phyloP scores from a whole-genome alignment of 768 basidiomycete genomes.

The Trametes villosa region DNA sequence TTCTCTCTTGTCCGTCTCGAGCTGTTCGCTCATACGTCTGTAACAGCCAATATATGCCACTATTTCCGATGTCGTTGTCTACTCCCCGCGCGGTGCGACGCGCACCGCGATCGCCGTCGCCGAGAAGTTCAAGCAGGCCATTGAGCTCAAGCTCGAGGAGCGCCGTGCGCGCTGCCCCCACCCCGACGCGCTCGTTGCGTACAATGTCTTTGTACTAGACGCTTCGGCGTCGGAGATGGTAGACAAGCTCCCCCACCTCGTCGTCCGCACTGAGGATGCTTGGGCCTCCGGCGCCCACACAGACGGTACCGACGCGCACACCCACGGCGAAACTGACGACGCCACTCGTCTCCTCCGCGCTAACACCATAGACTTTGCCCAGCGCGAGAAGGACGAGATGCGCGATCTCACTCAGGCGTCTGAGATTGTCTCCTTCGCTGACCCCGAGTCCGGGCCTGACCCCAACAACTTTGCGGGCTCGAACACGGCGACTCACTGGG shows the following conservation, averaged over 20 bases:
- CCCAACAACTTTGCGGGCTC: conserved; percentile 31
- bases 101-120: conserved; percentile 63
- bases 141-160: conserved; percentile 61
- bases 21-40: conserved; percentile 13
- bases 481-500: conserved; percentile 50
- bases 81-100: conserved; percentile 70
- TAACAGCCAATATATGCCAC: conserved; percentile 80
- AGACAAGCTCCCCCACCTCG: conserved; percentile 52
- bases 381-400: conserved; percentile 90
- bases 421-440: conserved; percentile 65
- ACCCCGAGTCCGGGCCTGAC: conserved; percentile 17
- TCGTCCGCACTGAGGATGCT: conserved; percentile 52
- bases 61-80: conserved; percentile 88
- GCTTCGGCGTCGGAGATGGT: conserved; percentile 53
- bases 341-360: conserved; percentile 27
- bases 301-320: conserved; percentile 38
- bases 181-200: conserved; percentile 48
- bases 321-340: conserved; percentile 24
- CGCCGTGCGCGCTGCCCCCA: conserved; percentile 25
- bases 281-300: conserved; percentile 37
- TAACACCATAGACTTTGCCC: conserved; percentile 81
- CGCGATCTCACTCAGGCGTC: conserved; percentile 81
- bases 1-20: neutral
- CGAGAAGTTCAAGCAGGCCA: conserved; percentile 64
- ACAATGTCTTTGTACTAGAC: conserved; percentile 80